Percentiles rank a stretch among this genome's conserved stretches.
phyloP scores from a whole-genome alignment of 768 basidiomycete species.

The Myochromella boudieri region DNA sequence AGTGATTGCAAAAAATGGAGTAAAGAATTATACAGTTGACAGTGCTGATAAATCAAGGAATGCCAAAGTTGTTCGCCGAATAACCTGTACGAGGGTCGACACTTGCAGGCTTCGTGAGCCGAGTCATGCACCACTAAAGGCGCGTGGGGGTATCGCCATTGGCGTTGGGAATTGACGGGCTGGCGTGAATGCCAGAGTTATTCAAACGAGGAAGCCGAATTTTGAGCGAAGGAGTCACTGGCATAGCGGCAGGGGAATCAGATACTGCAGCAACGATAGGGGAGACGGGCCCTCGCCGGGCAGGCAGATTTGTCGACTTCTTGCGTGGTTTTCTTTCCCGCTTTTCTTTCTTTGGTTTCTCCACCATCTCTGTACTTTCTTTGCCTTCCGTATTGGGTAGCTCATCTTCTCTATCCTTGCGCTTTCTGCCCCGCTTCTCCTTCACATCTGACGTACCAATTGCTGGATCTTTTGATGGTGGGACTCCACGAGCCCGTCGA shows the following conservation, averaged over 20 bases:
- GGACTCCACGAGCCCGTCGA: constrained; percentile 18
- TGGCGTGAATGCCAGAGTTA: constrained; percentile 23
- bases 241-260: constrained; percentile 23
- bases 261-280: constrained; percentile 15
- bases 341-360: constrained; percentile 22
- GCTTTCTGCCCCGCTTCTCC: constrained; percentile 38
- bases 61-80: background rate
- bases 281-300: constrained; percentile 18
- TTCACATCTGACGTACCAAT: constrained; percentile 25
- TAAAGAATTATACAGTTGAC: constrained; percentile 2
- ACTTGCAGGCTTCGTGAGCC: background rate
- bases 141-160: constrained; percentile 26
- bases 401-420: constrained; percentile 45
- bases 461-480: constrained; percentile 25
- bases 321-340: constrained; percentile 25
- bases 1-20: background rate
- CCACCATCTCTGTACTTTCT: constrained; percentile 21
- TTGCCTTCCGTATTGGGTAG: constrained; percentile 12
- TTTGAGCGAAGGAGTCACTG: constrained; percentile 49
- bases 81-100: background rate
- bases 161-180: constrained; percentile 20
- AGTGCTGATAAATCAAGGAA: background rate
- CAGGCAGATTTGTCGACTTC: constrained; percentile 33
- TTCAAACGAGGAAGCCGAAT: constrained; percentile 54
- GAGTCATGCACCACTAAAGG: constrained; percentile 14